A percentile compares a stretch with the other conserved stretches of the same genome.
Evolutionary conservation across 768 basidiomycete genomes (phyloP).

Genomic region (Collybiopsis confluens): DNA sequence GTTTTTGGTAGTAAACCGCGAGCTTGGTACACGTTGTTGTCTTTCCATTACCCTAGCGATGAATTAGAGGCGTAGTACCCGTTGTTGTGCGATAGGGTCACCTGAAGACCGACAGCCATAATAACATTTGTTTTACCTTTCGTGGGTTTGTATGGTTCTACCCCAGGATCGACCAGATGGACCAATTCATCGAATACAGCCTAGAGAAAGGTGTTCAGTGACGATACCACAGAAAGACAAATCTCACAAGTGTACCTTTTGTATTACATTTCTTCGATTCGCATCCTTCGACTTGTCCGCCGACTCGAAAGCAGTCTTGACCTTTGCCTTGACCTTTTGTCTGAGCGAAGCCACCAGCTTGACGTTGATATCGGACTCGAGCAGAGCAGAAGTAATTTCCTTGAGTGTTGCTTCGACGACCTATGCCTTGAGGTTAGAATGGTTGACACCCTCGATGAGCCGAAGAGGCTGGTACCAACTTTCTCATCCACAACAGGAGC

Average conservation of each 20-base stretch:
- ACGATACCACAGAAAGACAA: not conserved
- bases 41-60: conserved; percentile 88
- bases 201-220: conserved; percentile 38
- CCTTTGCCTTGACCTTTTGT: conserved; percentile 87
- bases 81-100: conserved; percentile 26
- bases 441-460: not conserved
- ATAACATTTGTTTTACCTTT: conserved; percentile 93
- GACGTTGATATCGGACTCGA: conserved; percentile 98
- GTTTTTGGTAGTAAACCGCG: conserved; percentile 94
- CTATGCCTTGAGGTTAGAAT: conserved; percentile 34
- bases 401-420: conserved; percentile 92
- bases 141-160: conserved; percentile 93
- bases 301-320: conserved; percentile 74
- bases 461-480: conserved; percentile 35
- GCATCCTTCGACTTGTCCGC: conserved; percentile 72
- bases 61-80: conserved; percentile 1
- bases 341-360: conserved; percentile 87
- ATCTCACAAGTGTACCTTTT: conserved; percentile 60
- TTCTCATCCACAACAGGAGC: conserved; percentile 90
- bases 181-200: conserved; percentile 97
- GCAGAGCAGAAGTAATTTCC: conserved; percentile 88
- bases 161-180: conserved; percentile 89
- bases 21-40: conserved; percentile 99
- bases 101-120: conserved; percentile 97
- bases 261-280: conserved; percentile 84